Base-by-base conservation (phyloP, 2,329 filamentous ascomycete genomes). In the Botryotinia convoluta region DNA sequence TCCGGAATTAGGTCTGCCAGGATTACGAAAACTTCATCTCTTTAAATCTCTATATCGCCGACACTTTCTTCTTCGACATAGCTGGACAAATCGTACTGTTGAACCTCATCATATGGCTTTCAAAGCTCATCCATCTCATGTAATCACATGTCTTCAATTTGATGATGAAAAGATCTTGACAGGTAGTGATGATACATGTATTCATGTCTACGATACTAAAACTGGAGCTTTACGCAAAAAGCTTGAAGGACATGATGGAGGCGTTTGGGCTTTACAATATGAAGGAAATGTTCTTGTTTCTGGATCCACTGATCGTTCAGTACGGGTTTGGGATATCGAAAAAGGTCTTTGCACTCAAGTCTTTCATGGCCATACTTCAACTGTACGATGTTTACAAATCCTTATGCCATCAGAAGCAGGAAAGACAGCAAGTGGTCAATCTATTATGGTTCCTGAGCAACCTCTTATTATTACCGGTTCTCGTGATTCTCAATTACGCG, bases 281-380 rank as follows among this genome's bases (percentile, higher is more conserved):
- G 92, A 98, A 80, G 95, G 95, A 69, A 98, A 98, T 80, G 94
- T 93, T 26, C 85, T 99, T 32, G 96, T 99, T 3, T 99, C 96
- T 26, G 96, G 96, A 3, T 98, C 95, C 10, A 99, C 96, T 0
- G 96, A 99, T 83, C 88, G 96, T 64, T 97, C 96, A 18, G 96
- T 99, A n/a, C 91, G 96, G n/a, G 95, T 99, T 0, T 99, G 96
- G 96, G 95, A 99, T 81, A 98, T 99, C 76, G 94, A 97, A 80
- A 92, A 92, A 78, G 96, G 95, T 0, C 89, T 93, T 63, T 98
- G 95, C 82, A 95, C 95, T 18, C 96, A 99, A 81, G 92, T 97
- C 0, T 99, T 99, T 81, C 95, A 98, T 80, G 97, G 96, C 0
- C 96, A 99, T 81, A 99, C 96, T 16, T 98, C 95, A 60, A 99